Evolutionary conservation across 768 basidiomycete genomes (phyloP), one percentile per base, ranked within the genome.

Genomic region (Kwoniella dendrophila): DNA sequence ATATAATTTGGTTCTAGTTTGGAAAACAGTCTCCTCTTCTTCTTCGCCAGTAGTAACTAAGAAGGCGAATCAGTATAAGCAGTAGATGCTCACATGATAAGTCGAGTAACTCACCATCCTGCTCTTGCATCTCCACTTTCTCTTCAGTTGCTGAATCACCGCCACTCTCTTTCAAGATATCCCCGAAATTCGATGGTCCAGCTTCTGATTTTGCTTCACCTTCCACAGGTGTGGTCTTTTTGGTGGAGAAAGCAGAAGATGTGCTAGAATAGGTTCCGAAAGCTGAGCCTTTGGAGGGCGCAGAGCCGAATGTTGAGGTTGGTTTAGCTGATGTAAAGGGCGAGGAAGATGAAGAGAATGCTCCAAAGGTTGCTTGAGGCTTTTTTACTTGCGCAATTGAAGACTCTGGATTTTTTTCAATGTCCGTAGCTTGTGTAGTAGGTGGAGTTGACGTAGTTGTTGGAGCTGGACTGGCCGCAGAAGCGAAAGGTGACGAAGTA

Each of bases 1-100:
- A 55, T 78, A 77, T 20, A 81, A 58, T 62, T 79, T 81, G 4
- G 70, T 68, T 29, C 80, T 77, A 10, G 74, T 73, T 48, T 78
- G 76, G 54, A 77, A 77, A 3, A 74, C 43, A 3, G 79, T 80
- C 29, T 74, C 73, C 51, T 81, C 80, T 18, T 79, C 77, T 54
- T 81, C 80, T 60, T 81, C 80, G 8, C 80, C 80, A 0, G 80
- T 81, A 22, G 64, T 66, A 7, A 77, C 80, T 81, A 59, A 29
- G 10, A 36, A 12, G 4, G 29, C 7, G 3, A 4, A 2, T 7
- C 16, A 30, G 7, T 38, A 22, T 59, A 40, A 53, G 44, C 14
- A 14, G 36, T 62, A 26, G 18, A 18, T 38, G 11, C 6, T n/a
- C 18, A 24, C 29, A 54, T 40, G 26, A 26, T n/a, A 40, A 18